phyloP scores from a whole-genome alignment of 169 alveolate genomes.

The Plasmodium knowlesi region DNA sequence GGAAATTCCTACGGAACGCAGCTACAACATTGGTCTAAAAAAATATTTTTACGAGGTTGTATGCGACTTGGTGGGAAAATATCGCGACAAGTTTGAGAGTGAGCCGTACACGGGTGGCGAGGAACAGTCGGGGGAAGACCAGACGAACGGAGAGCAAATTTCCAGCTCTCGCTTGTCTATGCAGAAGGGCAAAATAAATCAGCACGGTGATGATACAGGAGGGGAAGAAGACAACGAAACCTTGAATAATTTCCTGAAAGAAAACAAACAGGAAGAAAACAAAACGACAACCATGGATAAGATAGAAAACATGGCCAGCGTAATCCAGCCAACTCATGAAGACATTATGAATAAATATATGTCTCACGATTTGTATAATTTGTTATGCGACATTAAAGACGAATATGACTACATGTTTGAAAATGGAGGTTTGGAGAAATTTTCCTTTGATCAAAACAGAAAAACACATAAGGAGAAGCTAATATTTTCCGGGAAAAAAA shows the following conservation, averaged over 20 bases:
- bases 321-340: slow-evolving; percentile 23
- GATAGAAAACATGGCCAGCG: slow-evolving; percentile 13
- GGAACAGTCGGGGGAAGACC: background rate
- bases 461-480: slow-evolving; percentile 51
- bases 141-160: background rate
- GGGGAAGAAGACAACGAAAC: background rate
- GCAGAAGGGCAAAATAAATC: slow-evolving; percentile 6
- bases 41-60: slow-evolving; percentile 39
- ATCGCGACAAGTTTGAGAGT: slow-evolving; percentile 7
- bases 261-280: slow-evolving; percentile 17
- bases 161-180: background rate
- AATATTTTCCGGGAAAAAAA: slow-evolving; percentile 61
- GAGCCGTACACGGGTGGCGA: background rate
- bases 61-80: slow-evolving; percentile 8
- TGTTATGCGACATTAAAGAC: slow-evolving; percentile 48
- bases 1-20: slow-evolving; percentile 20
- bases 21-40: slow-evolving; percentile 34
- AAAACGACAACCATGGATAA: background rate
- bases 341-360: slow-evolving; percentile 45
- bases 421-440: slow-evolving; percentile 54
- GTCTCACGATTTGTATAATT: slow-evolving; percentile 43
- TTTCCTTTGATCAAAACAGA: slow-evolving; percentile 52
- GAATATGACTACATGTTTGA: slow-evolving; percentile 70
- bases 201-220: background rate
- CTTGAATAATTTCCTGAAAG: slow-evolving; percentile 25